These are phyloP conservation scores for Tarenaya hassleriana DNA, from an alignment of 345 rosid species.

Conservation along the genomic window DNA sequence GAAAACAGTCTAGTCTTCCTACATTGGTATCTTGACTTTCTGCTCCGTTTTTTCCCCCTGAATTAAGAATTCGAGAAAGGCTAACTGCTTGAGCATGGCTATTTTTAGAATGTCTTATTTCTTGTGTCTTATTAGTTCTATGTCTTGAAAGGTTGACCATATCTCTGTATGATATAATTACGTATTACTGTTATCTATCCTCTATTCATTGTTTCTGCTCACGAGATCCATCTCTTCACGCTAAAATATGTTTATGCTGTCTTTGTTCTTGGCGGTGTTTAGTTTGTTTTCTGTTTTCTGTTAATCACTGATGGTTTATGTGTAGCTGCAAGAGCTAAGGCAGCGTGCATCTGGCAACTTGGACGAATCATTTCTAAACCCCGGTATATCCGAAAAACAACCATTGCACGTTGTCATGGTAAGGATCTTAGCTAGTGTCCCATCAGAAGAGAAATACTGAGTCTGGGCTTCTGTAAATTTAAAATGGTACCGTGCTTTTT, in stretches of 20 bases:
- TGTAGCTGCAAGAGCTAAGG: slow-evolving; percentile 88
- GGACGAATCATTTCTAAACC: slow-evolving; percentile 67
- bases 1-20: slow-evolving; percentile 82
- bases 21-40: slow-evolving; percentile 44
- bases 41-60: too few species aligned
- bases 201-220: not conserved
- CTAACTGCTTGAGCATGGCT: slow-evolving; percentile 1
- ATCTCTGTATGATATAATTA: too few species aligned
- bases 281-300: slow-evolving; percentile 15
- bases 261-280: slow-evolving; percentile 1
- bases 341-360: slow-evolving; percentile 73
- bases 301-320: slow-evolving; percentile 14
- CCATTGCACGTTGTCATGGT: slow-evolving; percentile 97
- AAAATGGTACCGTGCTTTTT: not conserved
- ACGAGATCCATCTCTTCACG: not conserved
- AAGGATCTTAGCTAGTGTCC: slow-evolving; percentile 20
- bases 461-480: not conserved
- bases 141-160: too few species aligned
- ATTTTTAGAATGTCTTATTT: not conserved
- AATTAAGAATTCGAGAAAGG: not conserved
- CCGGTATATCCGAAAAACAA: slow-evolving; percentile 86
- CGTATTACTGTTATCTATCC: not conserved
- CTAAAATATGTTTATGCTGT: not conserved
- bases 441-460: slow-evolving; percentile 1
- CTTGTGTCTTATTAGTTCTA: not conserved